These are phyloP conservation scores for Mycena capillaripes DNA, from an alignment of 768 basidiomycete genomes.

Conservation along the genomic window DNA sequence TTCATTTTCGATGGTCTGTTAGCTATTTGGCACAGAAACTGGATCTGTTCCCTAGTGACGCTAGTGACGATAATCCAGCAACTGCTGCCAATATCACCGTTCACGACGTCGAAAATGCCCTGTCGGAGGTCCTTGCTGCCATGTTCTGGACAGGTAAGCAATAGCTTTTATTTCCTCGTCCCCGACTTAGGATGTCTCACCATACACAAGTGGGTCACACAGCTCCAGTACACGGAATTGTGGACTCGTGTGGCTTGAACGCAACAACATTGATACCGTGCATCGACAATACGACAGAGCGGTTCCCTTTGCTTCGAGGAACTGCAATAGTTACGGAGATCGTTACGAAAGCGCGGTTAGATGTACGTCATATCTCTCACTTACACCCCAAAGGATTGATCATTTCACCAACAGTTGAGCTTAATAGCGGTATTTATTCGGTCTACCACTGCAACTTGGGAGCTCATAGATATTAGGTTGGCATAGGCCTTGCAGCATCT, in stretches of 20 bases:
- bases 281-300: background rate
- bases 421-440: conserved; percentile 12
- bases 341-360: background rate
- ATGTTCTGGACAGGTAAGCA: conserved; percentile 7
- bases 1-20: too few relatives aligned
- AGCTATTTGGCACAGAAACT: background rate
- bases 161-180: background rate
- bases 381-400: background rate
- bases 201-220: background rate
- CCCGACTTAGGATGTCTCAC: background rate
- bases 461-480: background rate
- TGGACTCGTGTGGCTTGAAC: background rate
- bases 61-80: too few relatives aligned
- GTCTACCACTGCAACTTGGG: background rate
- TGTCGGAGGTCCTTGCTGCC: background rate
- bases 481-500: conserved; percentile 1
- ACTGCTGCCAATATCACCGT: background rate
- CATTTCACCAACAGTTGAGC: background rate
- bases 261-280: too few relatives aligned
- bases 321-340: background rate
- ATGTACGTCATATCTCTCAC: background rate
- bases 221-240: background rate
- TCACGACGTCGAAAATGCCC: background rate
- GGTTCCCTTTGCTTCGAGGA: background rate
- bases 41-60: background rate